Evolutionary conservation across 257 asterid genomes (phyloP).

Genomic region (Rubia yunnanensis): DNA sequence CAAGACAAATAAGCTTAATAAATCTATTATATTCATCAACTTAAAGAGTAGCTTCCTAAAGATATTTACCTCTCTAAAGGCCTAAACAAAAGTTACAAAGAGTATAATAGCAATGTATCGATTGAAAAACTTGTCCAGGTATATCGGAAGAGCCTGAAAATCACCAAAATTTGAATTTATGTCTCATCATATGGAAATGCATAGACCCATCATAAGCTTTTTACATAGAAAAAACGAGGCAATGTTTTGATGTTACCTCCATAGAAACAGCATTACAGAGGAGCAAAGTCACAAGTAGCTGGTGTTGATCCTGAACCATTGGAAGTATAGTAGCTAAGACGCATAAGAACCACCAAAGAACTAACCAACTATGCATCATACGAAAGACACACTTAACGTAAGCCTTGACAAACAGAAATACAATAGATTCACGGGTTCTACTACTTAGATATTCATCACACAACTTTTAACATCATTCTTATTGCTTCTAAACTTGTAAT

Average conservation of each 20-base stretch:
- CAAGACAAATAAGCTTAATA: conserved; percentile 2
- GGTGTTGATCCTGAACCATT: conserved; percentile 94
- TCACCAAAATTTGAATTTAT: conserved; percentile 9
- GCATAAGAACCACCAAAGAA: conserved; percentile 15
- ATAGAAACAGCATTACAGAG: conserved; percentile 83
- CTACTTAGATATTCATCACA: not conserved
- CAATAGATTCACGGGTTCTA: not conserved
- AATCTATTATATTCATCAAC: not conserved
- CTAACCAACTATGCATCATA: not conserved
- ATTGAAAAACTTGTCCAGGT: conserved; percentile 84
- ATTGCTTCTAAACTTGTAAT: no score
- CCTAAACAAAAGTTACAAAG: conserved; percentile 92
- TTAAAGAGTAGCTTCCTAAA: not conserved
- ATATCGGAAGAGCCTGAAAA: conserved; percentile 92
- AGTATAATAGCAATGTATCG: no score
- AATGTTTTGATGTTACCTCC: conserved; percentile 46
- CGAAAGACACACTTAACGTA: not conserved
- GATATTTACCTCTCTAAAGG: conserved; percentile 75
- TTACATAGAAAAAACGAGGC: not conserved
- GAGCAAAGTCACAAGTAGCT: conserved; percentile 94
- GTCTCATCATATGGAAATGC: not conserved
- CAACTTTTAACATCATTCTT: not conserved
- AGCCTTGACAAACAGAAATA: not conserved
- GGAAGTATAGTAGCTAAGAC: conserved; percentile 75
- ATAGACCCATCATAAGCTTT: not conserved